Percentiles rank a stretch among this genome's conserved stretches.
Conservation (phyloP, 306 rosid genomes). For the Cucurbita ficifolia region DNA sequence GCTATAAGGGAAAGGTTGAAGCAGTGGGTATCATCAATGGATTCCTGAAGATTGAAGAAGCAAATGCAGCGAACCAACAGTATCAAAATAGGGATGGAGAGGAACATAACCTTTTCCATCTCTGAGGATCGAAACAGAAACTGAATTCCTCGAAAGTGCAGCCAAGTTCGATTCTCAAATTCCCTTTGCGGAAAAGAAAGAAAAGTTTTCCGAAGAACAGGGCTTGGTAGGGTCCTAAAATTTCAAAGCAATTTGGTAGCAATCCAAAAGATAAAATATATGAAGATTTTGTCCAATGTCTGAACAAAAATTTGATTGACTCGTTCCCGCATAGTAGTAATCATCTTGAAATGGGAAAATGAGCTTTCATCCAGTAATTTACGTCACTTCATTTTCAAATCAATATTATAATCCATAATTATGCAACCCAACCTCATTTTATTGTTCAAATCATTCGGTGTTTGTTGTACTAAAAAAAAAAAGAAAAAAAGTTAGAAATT, state of each 20-base stretch:
- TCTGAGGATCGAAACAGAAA: not conserved
- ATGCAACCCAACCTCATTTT: conserved; percentile 16
- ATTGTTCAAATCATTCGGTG: no score
- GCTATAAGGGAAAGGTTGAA: not conserved
- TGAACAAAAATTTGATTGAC: not conserved
- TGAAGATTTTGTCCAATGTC: not conserved
- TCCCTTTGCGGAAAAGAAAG: not conserved
- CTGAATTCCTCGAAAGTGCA: conserved; percentile 2
- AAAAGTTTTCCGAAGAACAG: conserved; percentile 19
- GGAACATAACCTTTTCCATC: not conserved
- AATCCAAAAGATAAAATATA: conserved; percentile 14
- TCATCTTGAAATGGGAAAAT: not conserved
- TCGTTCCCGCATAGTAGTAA: not conserved
- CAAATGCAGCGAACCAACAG: not conserved
- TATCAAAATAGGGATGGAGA: not conserved
- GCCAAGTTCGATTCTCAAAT: conserved; percentile 12
- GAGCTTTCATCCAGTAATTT: not conserved
- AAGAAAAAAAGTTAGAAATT: no score
- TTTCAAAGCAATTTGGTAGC: conserved; percentile 16
- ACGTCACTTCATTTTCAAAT: conserved; percentile 7
- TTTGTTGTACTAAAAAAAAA: no score
- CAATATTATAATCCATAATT: not conserved
- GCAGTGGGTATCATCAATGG: not conserved
- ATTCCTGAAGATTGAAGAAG: not conserved
- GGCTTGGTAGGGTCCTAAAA: conserved; percentile 42